These are phyloP conservation scores for Komagataella ulmi DNA, from an alignment of 805 yeast species.

Conservation along the genomic window DNA sequence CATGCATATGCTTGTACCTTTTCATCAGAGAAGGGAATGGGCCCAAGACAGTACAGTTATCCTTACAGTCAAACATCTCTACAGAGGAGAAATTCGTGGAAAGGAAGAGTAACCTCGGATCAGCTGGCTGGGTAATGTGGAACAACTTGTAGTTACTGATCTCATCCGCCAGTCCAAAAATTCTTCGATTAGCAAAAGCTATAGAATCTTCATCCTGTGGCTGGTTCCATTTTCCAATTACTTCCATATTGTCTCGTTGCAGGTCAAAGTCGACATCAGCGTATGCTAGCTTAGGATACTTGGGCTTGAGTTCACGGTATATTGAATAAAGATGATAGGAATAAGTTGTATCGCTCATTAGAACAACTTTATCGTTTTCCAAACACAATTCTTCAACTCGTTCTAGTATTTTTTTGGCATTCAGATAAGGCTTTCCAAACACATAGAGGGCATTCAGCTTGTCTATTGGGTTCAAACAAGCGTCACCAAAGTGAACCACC, in stretches of 20 bases:
- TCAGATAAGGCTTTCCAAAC: conserved; percentile 55
- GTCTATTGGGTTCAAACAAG: conserved; percentile 74
- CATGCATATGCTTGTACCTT: conserved; percentile 75
- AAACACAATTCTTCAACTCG: conserved; percentile 29
- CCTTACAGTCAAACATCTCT: conserved; percentile 31
- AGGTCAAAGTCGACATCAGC: conserved; percentile 23
- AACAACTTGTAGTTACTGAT: conserved; percentile 35
- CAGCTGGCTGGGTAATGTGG: conserved; percentile 61
- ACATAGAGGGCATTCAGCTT: conserved; percentile 67
- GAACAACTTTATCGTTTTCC: conserved; percentile 31
- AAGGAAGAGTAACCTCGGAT: conserved; percentile 66
- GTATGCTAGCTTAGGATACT: conserved; percentile 21
- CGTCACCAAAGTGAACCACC: conserved; percentile 89
- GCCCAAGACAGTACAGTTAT: conserved; percentile 26
- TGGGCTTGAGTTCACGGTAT: conserved; percentile 17
- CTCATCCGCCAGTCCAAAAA: conserved; percentile 14
- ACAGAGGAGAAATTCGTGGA: conserved; percentile 56
- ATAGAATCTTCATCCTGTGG: conserved; percentile 1
- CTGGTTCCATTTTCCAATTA: neutral
- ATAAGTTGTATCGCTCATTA: conserved; percentile 70
- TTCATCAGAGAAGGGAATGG: conserved; percentile 73
- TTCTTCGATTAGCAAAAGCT: conserved; percentile 17
- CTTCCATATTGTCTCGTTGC: conserved; percentile 6
- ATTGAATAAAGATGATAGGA: conserved; percentile 29
- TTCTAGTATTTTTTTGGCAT: conserved; percentile 22